phyloP scores from a whole-genome alignment of 2,329 filamentous ascomycete genomes.

The Periglandula ipomoeae region DNA sequence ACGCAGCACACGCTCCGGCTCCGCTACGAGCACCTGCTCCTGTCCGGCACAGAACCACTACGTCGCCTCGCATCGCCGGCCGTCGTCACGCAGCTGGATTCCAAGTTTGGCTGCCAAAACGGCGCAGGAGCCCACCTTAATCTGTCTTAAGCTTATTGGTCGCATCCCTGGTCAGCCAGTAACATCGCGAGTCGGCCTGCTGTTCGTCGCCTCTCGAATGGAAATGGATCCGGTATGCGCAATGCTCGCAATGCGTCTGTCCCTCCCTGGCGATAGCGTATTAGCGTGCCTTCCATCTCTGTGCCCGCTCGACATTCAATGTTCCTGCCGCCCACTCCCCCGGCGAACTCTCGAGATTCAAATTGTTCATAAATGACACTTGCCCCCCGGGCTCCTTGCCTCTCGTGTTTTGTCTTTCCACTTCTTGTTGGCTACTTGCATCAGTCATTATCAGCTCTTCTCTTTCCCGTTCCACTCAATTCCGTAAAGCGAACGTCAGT shows the following conservation, averaged over 20 bases:
- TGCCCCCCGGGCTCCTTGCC: not conserved
- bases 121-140: not conserved
- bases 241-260: not conserved
- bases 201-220: not conserved
- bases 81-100: not conserved
- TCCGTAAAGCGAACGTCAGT: too few relatives aligned
- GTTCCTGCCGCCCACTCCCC: not conserved
- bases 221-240: not conserved
- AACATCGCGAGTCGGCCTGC: too few relatives aligned
- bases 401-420: not conserved
- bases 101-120: not conserved
- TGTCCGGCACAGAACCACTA: too few relatives aligned
- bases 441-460: not conserved
- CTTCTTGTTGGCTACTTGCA: not conserved
- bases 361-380: conserved; percentile 4
- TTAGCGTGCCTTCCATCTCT: not conserved
- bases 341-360: not conserved
- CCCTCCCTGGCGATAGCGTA: not conserved
- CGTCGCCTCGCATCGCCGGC: too few relatives aligned
- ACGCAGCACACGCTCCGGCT: too few relatives aligned
- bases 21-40: too few relatives aligned
- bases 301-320: too few relatives aligned
- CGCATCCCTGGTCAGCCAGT: not conserved
- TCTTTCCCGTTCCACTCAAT: not conserved
- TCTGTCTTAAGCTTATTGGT: not conserved